Evolutionary conservation across 2,329 filamentous ascomycete genomes (phyloP).

Genomic region (Sporothrix globosa): DNA sequence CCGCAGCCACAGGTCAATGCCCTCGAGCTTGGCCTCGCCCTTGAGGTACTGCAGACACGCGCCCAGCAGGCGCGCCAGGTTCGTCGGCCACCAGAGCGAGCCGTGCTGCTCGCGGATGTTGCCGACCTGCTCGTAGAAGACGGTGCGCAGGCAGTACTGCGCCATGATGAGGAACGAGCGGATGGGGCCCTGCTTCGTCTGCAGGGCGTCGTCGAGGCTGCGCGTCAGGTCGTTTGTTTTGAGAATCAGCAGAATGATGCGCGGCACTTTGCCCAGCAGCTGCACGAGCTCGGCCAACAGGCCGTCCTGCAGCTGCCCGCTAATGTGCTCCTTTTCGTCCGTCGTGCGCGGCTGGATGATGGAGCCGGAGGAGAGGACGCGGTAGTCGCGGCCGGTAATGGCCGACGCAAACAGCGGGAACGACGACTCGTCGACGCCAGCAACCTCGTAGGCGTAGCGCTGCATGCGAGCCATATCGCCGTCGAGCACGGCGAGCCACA

Average conservation of each 20-base stretch:
- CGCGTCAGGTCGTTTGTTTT: conserved; percentile 98
- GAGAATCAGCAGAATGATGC: conserved; percentile 90
- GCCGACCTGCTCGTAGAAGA: conserved; percentile 67
- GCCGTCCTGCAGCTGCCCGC: conserved; percentile 80
- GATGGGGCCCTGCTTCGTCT: conserved; percentile 69
- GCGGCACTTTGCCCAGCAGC: conserved; percentile 82
- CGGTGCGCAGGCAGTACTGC: conserved; percentile 67
- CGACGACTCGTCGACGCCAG: conserved; percentile 82
- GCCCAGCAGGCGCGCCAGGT: conserved; percentile 56
- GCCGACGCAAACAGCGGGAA: conserved; percentile 95
- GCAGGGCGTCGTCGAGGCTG: conserved; percentile 86
- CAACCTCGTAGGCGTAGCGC: conserved; percentile 84
- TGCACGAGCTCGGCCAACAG: conserved; percentile 87
- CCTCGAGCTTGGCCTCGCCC: conserved; percentile 65
- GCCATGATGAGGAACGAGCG: conserved; percentile 70
- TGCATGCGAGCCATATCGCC: conserved; percentile 85
- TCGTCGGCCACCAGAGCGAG: conserved; percentile 62
- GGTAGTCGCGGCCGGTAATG: conserved; percentile 92
- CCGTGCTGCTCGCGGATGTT: conserved; percentile 55
- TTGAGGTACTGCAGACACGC: conserved; percentile 63
- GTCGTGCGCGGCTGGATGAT: conserved; percentile 59
- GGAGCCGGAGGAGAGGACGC: conserved; percentile 67
- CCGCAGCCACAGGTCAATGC: conserved; percentile 64
- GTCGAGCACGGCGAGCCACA: conserved; percentile 95
- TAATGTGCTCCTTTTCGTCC: conserved; percentile 85